Base-by-base conservation (phyloP, 768 basidiomycete species). In the Clathrus columnatus region DNA sequence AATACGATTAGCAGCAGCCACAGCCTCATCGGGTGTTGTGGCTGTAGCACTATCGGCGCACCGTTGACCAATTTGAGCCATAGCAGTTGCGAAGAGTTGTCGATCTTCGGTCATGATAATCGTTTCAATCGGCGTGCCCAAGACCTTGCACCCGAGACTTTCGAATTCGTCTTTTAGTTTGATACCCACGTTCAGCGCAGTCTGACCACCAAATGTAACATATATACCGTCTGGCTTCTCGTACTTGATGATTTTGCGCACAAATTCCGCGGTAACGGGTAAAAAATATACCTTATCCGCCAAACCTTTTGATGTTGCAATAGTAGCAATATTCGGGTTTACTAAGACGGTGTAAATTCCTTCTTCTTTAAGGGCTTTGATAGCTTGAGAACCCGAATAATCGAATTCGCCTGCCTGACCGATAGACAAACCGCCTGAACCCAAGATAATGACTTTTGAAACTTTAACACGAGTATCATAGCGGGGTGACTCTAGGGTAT, bases 281-380 rank as follows among this genome's bases (percentile, higher is more conserved):
- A 99, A 79, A 81, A 98, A 99, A 76, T 98, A 99, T 48, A 99
- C 95, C 70, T 98, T 98, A 76, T 99, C 96, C 21, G 96, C 96
- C 50, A 99, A 82, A 59, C 96, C 94, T 63, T 93, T 93, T 48
- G 91, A 94, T 0, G 93, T 96, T 45, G 93, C 93, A 62, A 97
- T 99, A 36, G 96, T 99, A 20, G 96, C 96, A 62, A 99, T 99
- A 72, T 99, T 99, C 24, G 96, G 95, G 71, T 98, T 98, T 63
- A 99, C 82, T 68, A 99, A 84, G 70, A 99, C 92, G 57, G 96
- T 99, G 72, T 96, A 98, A 66, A 99, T 98, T 29, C 96, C 96
- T 68, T 98, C 96, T 67, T 91, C 91, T 73, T 98, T 98, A 61
- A 99, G 79, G 8, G 96, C 96, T 72, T 99, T 99, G 79, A 99